Conservation (phyloP, 495 filamentous ascomycete species). For the Penicillium crystallinum region DNA sequence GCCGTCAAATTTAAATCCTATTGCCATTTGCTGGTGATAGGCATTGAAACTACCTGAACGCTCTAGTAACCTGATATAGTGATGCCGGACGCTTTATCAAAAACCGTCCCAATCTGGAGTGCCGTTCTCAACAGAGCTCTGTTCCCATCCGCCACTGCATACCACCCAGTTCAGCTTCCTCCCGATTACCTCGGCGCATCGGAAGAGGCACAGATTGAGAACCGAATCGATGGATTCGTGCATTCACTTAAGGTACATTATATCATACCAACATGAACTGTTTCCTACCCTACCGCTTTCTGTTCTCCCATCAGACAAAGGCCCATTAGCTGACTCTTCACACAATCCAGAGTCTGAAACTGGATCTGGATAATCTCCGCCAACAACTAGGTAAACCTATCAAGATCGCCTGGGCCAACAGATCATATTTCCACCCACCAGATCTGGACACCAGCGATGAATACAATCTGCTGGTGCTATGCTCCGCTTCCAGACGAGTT, state of each 20-base stretch:
- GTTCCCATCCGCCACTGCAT: constrained; percentile 53
- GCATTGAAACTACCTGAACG: too few relatives aligned
- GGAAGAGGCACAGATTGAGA: constrained; percentile 75
- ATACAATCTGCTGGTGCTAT: constrained; percentile 64
- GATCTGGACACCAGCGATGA: constrained; percentile 36
- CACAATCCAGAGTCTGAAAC: constrained; percentile 42
- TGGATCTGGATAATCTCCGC: constrained; percentile 41
- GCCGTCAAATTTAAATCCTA: neutral
- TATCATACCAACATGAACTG: neutral
- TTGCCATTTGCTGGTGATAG: too few relatives aligned
- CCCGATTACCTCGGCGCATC: constrained; percentile 61
- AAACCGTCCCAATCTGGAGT: constrained; percentile 93
- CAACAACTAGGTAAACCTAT: constrained; percentile 38
- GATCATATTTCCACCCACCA: constrained; percentile 33
- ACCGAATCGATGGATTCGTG: constrained; percentile 62
- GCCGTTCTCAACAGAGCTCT: constrained; percentile 74
- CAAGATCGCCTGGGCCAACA: constrained; percentile 40
- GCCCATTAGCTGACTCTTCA: too few relatives aligned
- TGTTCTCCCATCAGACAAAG: too few relatives aligned
- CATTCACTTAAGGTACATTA: constrained; percentile 48
- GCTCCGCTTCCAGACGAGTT: constrained; percentile 71
- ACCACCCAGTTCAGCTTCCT: constrained; percentile 57
- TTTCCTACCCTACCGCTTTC: neutral
- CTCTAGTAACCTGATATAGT: constrained; percentile 32
- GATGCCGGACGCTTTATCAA: constrained; percentile 89